Conservation (phyloP, 2,329 filamentous ascomycete species). For the Knoxdaviesia proteae region DNA sequence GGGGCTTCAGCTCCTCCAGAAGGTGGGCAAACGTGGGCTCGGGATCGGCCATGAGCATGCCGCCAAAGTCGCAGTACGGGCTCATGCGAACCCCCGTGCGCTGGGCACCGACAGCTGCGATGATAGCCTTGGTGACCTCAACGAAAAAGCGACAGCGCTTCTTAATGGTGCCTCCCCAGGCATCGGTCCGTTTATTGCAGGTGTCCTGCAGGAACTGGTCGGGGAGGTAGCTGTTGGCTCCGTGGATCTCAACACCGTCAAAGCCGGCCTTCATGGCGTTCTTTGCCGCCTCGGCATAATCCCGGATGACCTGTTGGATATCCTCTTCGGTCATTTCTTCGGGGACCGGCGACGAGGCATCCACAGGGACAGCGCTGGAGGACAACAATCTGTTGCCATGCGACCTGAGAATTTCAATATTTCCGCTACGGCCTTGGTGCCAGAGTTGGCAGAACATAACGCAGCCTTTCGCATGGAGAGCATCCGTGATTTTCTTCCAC, state of each 20-base stretch:
- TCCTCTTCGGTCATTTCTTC: conserved; percentile 44
- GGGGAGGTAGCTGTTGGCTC: conserved; percentile 39
- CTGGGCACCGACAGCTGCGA: conserved; percentile 24
- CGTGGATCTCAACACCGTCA: conserved; percentile 44
- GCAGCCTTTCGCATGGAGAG: conserved; percentile 39
- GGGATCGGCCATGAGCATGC: conserved; percentile 28
- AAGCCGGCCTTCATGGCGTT: conserved; percentile 42
- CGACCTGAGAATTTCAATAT: conserved; percentile 15
- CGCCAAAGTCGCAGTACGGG: conserved; percentile 35
- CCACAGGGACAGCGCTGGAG: conserved; percentile 16
- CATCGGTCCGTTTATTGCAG: conserved; percentile 29
- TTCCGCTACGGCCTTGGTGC: conserved; percentile 36
- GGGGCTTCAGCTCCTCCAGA: conserved; percentile 23
- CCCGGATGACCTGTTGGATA: conserved; percentile 40
- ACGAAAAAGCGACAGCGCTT: conserved; percentile 29
- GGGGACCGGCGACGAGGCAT: conserved; percentile 29
- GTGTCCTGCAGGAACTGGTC: conserved; percentile 38
- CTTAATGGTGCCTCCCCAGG: conserved; percentile 31
- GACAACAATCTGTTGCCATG: too few relatives aligned
- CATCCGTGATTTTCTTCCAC: conserved; percentile 39
- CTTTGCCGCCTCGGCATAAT: conserved; percentile 33
- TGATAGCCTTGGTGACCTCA: conserved; percentile 23
- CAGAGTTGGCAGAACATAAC: conserved; percentile 46
- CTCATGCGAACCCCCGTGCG: conserved; percentile 31
- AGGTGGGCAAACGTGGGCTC: conserved; percentile 36